Conservation (phyloP, 768 basidiomycete genomes). For the Lepiota venenata region DNA sequence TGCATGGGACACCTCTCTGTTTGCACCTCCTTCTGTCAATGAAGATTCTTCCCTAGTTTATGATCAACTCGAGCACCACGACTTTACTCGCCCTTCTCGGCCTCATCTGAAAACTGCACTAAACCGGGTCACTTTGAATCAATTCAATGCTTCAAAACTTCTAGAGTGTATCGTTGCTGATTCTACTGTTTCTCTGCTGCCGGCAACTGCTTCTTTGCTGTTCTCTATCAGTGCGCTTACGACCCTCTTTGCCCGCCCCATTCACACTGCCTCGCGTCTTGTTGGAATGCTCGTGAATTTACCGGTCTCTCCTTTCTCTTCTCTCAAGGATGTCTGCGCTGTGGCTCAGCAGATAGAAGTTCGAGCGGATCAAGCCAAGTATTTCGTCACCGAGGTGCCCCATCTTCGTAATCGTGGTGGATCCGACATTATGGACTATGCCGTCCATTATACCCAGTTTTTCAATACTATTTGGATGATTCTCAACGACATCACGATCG, state of each 20-base stretch:
- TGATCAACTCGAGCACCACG: background rate
- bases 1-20: conserved; percentile 37
- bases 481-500: conserved; percentile 87
- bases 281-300: background rate
- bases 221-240: conserved; percentile 9
- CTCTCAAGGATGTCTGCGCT: background rate
- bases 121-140: conserved; percentile 3
- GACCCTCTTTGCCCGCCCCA: conserved; percentile 3
- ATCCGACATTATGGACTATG: conserved; percentile 35
- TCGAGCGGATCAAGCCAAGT: conserved; percentile 46
- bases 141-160: conserved; percentile 9
- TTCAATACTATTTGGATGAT: conserved; percentile 92
- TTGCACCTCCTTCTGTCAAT: conserved; percentile 7
- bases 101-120: background rate
- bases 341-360: conserved; percentile 58
- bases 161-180: background rate
- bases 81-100: conserved; percentile 8
- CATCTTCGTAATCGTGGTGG: conserved; percentile 33
- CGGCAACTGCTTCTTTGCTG: conserved; percentile 4
- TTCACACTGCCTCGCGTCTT: background rate
- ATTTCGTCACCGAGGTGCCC: conserved; percentile 40
- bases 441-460: conserved; percentile 76
- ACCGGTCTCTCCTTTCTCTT: background rate
- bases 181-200: conserved; percentile 5
- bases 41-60: background rate